Conservation (phyloP, 1,284 basidiomycete genomes). For the Ganoderma multipileum region DNA sequence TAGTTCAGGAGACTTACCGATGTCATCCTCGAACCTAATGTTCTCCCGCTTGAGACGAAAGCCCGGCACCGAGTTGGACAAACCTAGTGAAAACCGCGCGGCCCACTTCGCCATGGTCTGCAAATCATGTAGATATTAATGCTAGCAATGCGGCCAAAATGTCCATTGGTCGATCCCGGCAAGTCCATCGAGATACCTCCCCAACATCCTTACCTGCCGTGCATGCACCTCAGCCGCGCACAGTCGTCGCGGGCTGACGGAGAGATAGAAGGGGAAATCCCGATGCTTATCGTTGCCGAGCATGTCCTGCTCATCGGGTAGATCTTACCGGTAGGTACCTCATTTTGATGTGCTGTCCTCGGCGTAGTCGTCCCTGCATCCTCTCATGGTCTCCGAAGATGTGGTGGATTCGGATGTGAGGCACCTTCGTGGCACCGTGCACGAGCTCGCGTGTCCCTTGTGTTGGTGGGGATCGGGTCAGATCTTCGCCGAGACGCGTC, state of each 20-base stretch:
- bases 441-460: neutral
- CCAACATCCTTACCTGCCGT: neutral
- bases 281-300: neutral
- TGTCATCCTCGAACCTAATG: conserved; percentile 40
- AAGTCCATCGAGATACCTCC: neutral
- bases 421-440: neutral
- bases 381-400: too few relatives aligned
- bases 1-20: conserved; percentile 34
- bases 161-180: too few relatives aligned
- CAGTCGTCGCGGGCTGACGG: neutral
- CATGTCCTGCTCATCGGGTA: neutral
- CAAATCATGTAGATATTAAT: conserved; percentile 2
- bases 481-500: too few relatives aligned
- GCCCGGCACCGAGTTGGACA: conserved; percentile 50
- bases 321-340: neutral
- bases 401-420: neutral
- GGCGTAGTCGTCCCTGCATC: too few relatives aligned
- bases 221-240: neutral
- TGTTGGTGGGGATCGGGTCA: neutral
- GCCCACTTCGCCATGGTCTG: conserved; percentile 51
- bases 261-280: neutral
- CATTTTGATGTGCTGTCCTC: neutral
- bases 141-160: too few relatives aligned
- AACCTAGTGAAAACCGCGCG: conserved; percentile 45
- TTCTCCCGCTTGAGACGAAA: conserved; percentile 35